These are phyloP conservation scores for Novakomyces olei DNA, from an alignment of 805 yeast species.

Conservation along the genomic window DNA sequence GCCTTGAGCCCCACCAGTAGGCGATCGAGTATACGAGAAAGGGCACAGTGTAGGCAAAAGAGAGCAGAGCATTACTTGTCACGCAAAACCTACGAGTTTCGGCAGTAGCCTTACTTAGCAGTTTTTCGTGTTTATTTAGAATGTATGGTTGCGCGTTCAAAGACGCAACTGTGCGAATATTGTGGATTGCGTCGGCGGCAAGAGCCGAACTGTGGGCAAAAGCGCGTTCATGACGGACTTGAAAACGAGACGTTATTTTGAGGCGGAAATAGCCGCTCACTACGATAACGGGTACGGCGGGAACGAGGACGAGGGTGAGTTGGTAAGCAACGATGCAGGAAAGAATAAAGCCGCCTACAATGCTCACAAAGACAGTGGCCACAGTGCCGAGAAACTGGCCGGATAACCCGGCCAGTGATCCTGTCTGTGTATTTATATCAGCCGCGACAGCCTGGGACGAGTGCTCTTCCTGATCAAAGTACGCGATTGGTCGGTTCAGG, in stretches of 20 bases:
- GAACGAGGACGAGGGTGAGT: constrained; percentile 20
- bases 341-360: constrained; percentile 18
- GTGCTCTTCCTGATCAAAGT: constrained; percentile 17
- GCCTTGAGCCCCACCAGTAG: constrained; percentile 21
- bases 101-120: constrained; percentile 5
- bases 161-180: constrained; percentile 22
- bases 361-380: constrained; percentile 14
- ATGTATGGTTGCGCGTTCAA: constrained; percentile 21
- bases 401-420: not conserved
- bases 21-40: constrained; percentile 13
- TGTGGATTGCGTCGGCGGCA: constrained; percentile 19
- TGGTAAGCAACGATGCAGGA: constrained; percentile 20
- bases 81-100: not conserved
- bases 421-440: constrained; percentile 19
- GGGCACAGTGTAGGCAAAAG: not conserved
- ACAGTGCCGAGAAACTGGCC: not conserved
- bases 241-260: constrained; percentile 15
- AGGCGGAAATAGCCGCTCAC: constrained; percentile 21
- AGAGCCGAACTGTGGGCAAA: constrained; percentile 19
- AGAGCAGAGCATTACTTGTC: not conserved
- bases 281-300: constrained; percentile 16
- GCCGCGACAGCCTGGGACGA: constrained; percentile 20
- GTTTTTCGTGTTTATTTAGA: constrained; percentile 13
- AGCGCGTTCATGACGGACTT: constrained; percentile 18
- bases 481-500: constrained; percentile 18